Conservation (phyloP, 163 green algal genomes). For the Scenedesmus sp. region DNA sequence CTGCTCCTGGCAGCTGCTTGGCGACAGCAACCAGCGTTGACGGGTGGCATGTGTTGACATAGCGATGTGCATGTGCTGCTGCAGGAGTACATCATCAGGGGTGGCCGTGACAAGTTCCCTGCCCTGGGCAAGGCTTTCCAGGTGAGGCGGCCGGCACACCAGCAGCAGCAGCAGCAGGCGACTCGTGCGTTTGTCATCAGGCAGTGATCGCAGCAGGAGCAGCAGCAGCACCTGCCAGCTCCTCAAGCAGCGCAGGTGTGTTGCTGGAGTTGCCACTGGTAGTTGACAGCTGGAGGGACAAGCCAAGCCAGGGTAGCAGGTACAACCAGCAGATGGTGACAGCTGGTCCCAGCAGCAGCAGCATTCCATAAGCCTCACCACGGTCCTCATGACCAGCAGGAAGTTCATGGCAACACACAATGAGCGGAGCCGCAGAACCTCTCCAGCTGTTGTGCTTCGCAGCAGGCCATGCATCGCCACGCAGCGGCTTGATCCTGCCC, state of each 20-base stretch:
- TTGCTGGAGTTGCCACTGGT: neutral
- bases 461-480: neutral
- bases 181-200: neutral
- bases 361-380: neutral
- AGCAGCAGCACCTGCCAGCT: neutral
- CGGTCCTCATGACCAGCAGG: too few relatives aligned
- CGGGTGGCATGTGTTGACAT: neutral
- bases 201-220: constrained; percentile 53
- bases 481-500: too few relatives aligned
- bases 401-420: too few relatives aligned
- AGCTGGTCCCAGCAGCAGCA: neutral
- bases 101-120: constrained; percentile 95
- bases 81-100: constrained; percentile 95
- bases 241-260: neutral
- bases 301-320: neutral
- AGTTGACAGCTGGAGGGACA: neutral
- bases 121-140: constrained; percentile 90
- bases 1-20: neutral
- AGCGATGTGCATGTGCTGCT: neutral
- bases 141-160: constrained; percentile 54
- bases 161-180: neutral
- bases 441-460: too few relatives aligned
- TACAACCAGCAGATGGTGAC: neutral
- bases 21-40: neutral
- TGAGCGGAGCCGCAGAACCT: too few relatives aligned